Percentiles rank a stretch among this genome's conserved stretches.
Evolutionary conservation across 2,329 filamentous ascomycete genomes (phyloP).

Genomic region (Pseudogymnoascus sp.): DNA sequence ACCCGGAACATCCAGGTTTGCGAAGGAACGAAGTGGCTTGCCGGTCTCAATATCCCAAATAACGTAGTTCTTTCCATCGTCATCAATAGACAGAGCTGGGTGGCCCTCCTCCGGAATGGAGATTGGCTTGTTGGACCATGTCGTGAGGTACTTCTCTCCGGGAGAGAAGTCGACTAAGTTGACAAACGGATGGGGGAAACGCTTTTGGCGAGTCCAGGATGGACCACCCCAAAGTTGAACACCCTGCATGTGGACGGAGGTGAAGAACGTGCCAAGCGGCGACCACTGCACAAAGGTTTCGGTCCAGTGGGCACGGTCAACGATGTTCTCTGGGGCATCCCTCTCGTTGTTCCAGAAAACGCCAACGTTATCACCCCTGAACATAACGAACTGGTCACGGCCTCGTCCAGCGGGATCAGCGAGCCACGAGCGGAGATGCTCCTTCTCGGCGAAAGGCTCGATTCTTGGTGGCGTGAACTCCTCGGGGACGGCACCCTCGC

Average conservation of each 20-base stretch:
- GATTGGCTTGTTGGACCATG: constrained; percentile 93
- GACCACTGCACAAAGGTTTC: constrained; percentile 99
- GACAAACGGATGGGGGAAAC: constrained; percentile 91
- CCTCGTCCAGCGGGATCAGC: constrained; percentile 71
- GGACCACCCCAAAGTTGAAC: constrained; percentile 94
- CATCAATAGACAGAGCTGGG: constrained; percentile 75
- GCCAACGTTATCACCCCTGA: constrained; percentile 81
- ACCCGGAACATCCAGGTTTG: constrained; percentile 73
- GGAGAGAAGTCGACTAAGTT: constrained; percentile 96
- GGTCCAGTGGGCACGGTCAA: constrained; percentile 94
- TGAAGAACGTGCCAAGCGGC: constrained; percentile 85
- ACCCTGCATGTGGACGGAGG: constrained; percentile 91
- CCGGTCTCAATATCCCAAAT: constrained; percentile 93
- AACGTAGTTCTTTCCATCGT: constrained; percentile 98
- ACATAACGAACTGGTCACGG: constrained; percentile 94
- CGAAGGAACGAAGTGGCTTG: constrained; percentile 86
- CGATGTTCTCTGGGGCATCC: constrained; percentile 76
- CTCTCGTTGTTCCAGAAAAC: constrained; percentile 99
- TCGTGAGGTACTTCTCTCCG: constrained; percentile 84
- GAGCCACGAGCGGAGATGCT: constrained; percentile 91
- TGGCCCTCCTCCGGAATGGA: constrained; percentile 83
- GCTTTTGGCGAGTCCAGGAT: constrained; percentile 81
- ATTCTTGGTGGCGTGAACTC: constrained; percentile 77
- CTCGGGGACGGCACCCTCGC: constrained; percentile 88
- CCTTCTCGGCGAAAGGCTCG: constrained; percentile 80